phyloP scores from a whole-genome alignment of 108 stramenopile genomes.

The Nitzschia sp. region DNA sequence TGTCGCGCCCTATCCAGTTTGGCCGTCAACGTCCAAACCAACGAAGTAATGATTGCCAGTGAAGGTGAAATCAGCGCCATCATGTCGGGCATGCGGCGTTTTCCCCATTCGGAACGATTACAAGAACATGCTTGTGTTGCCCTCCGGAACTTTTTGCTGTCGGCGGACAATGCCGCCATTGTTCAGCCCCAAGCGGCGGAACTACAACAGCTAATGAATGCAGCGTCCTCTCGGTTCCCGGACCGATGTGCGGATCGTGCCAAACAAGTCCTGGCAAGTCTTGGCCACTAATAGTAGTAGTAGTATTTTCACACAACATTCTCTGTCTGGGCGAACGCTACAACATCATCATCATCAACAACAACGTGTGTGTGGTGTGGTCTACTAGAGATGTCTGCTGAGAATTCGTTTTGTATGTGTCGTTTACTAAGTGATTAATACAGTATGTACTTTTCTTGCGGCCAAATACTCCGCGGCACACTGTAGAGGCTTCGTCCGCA shows the following conservation, averaged over 20 bases:
- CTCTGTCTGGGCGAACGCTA: too few relatives aligned
- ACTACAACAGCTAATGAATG: constrained; percentile 21
- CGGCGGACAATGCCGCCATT: constrained; percentile 29
- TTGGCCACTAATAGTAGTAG: neutral
- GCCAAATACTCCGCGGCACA: too few relatives aligned
- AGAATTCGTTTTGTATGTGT: too few relatives aligned
- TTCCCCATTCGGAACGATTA: constrained; percentile 26
- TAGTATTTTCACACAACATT: too few relatives aligned
- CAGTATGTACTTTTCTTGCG: too few relatives aligned
- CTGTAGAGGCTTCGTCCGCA: too few relatives aligned
- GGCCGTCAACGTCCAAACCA: constrained; percentile 37
- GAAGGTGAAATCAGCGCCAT: constrained; percentile 43
- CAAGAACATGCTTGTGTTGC: constrained; percentile 46
- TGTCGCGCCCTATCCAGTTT: constrained; percentile 39
- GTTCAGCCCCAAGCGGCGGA: constrained; percentile 24
- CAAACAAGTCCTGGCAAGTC: constrained; percentile 26
- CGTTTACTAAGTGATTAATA: too few relatives aligned
- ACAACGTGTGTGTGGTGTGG: too few relatives aligned
- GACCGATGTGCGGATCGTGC: constrained; percentile 25
- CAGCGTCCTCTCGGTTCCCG: constrained; percentile 27
- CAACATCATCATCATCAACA: too few relatives aligned
- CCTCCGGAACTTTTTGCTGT: constrained; percentile 39
- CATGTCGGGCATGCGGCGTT: constrained; percentile 42
- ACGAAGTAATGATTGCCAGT: constrained; percentile 34
- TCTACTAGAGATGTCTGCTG: too few relatives aligned